Base-by-base conservation (phyloP, 1,284 basidiomycete genomes). In the Ganoderma leucocontextum region DNA sequence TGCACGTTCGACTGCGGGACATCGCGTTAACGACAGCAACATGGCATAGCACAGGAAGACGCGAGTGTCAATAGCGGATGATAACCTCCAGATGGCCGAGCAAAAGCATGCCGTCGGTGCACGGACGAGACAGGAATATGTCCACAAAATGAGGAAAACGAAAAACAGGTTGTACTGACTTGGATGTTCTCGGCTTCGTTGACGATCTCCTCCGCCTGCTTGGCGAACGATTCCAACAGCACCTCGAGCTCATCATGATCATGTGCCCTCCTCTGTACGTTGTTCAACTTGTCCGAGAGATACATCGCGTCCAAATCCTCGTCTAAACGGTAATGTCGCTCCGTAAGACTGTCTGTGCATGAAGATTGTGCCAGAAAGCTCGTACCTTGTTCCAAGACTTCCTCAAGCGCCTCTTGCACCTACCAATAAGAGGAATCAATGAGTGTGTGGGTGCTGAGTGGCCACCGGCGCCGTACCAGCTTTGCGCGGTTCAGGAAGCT, bases 231-330 rank as follows among this genome's bases (percentile, higher is more conserved):
- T 79, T 99, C 97, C 7, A 99, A 83, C 6, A 99, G 83, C 7
- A 98, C 87, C 78, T 99, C 97, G 1, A 99, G 84, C 73, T 99
- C 96, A 72, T 97, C 94, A 77, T 98, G 96, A 77, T 98, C 96
- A 74, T 91, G 85, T 59, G 86, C 76, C 22, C 85, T 83, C 29
- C 92, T 86, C 13, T 83, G 80, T 0, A 83, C 74, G 13, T 86
- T 86, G 36, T 87, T 87, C 73, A 88, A 88, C 79, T 93, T 93
- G 76, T 95, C 94, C 0, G 89, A 94, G 61, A 98, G 87, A 80
- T 97, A 96, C 95, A 97, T 97, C 0, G 93, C 93, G 44, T 89
- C 89, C 76, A 99, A 82, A 79, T 99, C 97, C 78, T 98, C 96
- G 75, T 98, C 96, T 96, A 71, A 7, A 15, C 17, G 9, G 6